These are phyloP conservation scores for Clonostachys byssicola DNA, from an alignment of 2,329 filamentous ascomycete species.

Conservation along the genomic window DNA sequence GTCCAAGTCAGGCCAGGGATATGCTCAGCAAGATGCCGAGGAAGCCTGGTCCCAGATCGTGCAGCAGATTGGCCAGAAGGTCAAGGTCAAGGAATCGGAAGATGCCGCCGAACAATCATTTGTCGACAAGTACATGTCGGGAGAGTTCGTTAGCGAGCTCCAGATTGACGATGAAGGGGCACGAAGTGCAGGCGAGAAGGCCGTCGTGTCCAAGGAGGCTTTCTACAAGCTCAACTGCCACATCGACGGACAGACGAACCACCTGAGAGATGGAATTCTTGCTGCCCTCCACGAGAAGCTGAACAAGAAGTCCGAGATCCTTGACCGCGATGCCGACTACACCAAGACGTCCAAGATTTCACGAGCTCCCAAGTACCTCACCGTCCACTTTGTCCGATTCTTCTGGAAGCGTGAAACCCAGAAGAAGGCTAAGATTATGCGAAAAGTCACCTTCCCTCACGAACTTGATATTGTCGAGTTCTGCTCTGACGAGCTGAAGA, in stretches of 20 bases:
- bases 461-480: constrained; percentile 94
- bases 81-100: constrained; percentile 58
- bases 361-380: constrained; percentile 88
- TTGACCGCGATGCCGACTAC: constrained; percentile 77
- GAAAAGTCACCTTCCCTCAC: constrained; percentile 93
- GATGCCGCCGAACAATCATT: constrained; percentile 60
- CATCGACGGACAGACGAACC: constrained; percentile 83
- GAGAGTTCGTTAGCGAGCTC: constrained; percentile 72
- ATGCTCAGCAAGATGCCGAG: constrained; percentile 97
- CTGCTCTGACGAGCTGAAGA: constrained; percentile 85
- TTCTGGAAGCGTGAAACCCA: constrained; percentile 95
- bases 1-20: constrained; percentile 76
- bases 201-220: constrained; percentile 62
- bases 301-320: constrained; percentile 77
- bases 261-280: constrained; percentile 82
- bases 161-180: constrained; percentile 81
- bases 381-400: constrained; percentile 96
- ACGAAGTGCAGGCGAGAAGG: constrained; percentile 68
- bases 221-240: constrained; percentile 97
- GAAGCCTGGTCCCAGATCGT: constrained; percentile 98
- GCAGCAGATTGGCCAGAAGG: constrained; percentile 72
- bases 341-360: constrained; percentile 90
- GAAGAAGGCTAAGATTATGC: constrained; percentile 99
- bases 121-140: constrained; percentile 86
- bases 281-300: constrained; percentile 82